Conservation (phyloP, 176 grass and related monocot genomes). For the Triticum turgidum region DNA sequence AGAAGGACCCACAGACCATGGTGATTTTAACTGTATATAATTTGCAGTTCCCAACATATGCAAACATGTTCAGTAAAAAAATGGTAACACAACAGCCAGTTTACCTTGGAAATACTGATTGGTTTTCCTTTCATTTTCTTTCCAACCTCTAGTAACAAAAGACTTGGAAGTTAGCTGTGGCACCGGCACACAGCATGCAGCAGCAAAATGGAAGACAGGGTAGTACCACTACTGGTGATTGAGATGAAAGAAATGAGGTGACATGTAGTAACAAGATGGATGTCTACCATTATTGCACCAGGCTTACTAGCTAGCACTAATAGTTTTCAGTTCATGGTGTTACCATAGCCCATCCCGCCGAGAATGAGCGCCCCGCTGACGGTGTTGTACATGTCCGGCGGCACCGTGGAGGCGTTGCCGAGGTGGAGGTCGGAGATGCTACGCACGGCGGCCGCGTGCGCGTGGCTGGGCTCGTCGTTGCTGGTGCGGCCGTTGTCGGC, state of each 20-base stretch:
- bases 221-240: neutral
- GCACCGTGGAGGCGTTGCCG: slow-evolving; percentile 45
- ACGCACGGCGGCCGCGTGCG: slow-evolving; percentile 30
- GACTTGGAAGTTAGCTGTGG: slow-evolving; percentile 14
- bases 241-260: slow-evolving; percentile 31
- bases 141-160: slow-evolving; percentile 25
- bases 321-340: slow-evolving; percentile 51
- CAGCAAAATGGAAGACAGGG: slow-evolving; percentile 35
- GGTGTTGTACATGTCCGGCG: slow-evolving; percentile 49
- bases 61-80: slow-evolving; percentile 5
- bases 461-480: slow-evolving; percentile 24
- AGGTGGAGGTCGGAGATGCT: slow-evolving; percentile 90
- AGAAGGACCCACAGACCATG: neutral
- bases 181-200: slow-evolving; percentile 3
- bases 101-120: neutral
- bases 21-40: neutral
- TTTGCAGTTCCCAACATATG: neutral
- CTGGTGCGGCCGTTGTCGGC: slow-evolving; percentile 40
- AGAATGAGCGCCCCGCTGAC: slow-evolving; percentile 53
- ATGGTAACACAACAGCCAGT: neutral
- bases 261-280: slow-evolving; percentile 30
- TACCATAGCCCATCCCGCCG: slow-evolving; percentile 56
- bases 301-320: neutral
- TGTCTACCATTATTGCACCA: slow-evolving; percentile 11
- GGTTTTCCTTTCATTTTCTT: slow-evolving; percentile 18